Evolutionary conservation across 768 basidiomycete species (phyloP), one percentile per base, ranked within the genome.

Genomic region (Baorangia bicolor): DNA sequence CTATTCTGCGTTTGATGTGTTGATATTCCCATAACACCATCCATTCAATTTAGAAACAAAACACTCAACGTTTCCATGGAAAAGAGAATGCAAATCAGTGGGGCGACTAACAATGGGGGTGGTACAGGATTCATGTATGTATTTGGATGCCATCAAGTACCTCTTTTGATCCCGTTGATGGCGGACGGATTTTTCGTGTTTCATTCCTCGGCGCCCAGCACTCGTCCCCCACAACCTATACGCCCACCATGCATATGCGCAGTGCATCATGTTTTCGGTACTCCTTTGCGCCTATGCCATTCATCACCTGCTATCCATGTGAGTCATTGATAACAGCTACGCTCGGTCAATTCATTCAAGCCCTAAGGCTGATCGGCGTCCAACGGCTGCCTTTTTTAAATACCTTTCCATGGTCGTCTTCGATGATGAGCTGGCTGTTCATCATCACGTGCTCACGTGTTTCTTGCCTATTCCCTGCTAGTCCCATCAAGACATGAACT

Each of bases 121-220:
- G 42, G 20, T 21, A 50, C 38, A 25, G 43, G 33, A 11, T 39
- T 13, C 35, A 16, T 21, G 13, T 25, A 23, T 38, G 3, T 47
- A 8, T 46, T 30, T 16, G 6, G 37, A 33, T 41, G 30, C 35
- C 48, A 43, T 61, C 53, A 55, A n/a, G 49, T 39, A 20, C 20
- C 10, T 31, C 18, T 23, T n/a, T 51, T 58, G 44, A 60, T 50
- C 18, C 2, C 27, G 16, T 14, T 48, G 56, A 59, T 63, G 33
- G 4, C 31, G 28, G 28, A 25, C 14, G 20, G 51, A 28, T 11
- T 28, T n/a, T 46, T 39, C 21, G 10, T 47, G 23, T 42, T 35
- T 33, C 52, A 44, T 35, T n/a, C 13, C 28, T 33, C 34, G 31
- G 44, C 57, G 39, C 28, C 18, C 31, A 23, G 16, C 12, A 12